These are phyloP conservation scores for Globisporangium spiculum DNA, from an alignment of 352 stramenopile genomes.

Conservation along the genomic window DNA sequence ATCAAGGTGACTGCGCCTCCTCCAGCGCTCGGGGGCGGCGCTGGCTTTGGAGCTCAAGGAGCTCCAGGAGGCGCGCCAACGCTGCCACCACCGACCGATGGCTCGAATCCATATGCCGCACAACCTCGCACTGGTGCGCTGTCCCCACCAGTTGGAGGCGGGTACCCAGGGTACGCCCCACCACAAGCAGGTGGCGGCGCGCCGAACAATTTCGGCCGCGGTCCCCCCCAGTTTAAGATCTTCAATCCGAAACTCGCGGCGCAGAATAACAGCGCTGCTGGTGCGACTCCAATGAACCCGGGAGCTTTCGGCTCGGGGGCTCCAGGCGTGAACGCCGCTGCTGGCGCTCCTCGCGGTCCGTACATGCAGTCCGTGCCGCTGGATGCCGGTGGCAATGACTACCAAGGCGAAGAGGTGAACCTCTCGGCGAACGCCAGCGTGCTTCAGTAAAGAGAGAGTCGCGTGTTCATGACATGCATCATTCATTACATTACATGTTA, in stretches of 20 bases:
- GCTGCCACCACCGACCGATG: constrained; percentile 20
- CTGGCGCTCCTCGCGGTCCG: neutral
- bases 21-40: constrained; percentile 26
- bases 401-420: constrained; percentile 57
- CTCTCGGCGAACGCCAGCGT: constrained; percentile 68
- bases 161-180: constrained; percentile 26
- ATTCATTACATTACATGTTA: neutral
- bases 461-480: constrained; percentile 3
- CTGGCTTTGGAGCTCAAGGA: constrained; percentile 1
- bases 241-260: constrained; percentile 76
- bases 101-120: constrained; percentile 63
- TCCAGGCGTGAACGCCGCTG: constrained; percentile 12
- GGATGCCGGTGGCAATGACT: constrained; percentile 30
- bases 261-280: constrained; percentile 24
- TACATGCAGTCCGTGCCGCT: constrained; percentile 28
- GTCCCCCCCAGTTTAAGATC: constrained; percentile 83
- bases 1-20: constrained; percentile 78
- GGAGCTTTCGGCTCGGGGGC: constrained; percentile 27
- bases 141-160: constrained; percentile 27
- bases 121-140: constrained; percentile 22
- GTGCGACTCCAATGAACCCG: constrained; percentile 11
- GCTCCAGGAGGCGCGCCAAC: constrained; percentile 12
- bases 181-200: constrained; percentile 6
- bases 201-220: constrained; percentile 19
- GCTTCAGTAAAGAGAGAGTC: constrained; percentile 46